Evolutionary conservation across 2,329 filamentous ascomycete genomes (phyloP).

Genomic region (Lojkania enalia): DNA sequence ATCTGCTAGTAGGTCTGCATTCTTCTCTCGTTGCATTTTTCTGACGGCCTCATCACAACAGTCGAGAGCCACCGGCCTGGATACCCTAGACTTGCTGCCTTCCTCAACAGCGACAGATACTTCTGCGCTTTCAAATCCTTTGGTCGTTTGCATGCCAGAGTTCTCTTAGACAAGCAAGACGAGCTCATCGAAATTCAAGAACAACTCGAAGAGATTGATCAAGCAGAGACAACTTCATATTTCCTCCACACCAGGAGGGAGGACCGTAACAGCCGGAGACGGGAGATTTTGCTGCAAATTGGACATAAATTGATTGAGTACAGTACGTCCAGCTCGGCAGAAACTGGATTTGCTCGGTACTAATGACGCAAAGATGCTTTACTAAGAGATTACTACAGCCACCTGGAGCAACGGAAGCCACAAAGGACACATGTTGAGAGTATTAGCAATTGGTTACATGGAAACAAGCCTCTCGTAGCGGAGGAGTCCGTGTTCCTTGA

Average conservation of each 20-base stretch:
- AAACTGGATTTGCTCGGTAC: no score
- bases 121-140: slow-evolving; percentile 5
- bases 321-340: background rate
- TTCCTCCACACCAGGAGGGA: background rate
- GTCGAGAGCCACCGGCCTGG: slow-evolving; percentile 1
- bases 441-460: background rate
- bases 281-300: background rate
- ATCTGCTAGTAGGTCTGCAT: no score
- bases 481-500: background rate
- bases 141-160: slow-evolving; percentile 10
- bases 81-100: slow-evolving; percentile 9
- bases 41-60: background rate
- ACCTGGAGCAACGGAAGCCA: background rate
- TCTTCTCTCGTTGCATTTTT: no score
- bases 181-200: slow-evolving; percentile 10
- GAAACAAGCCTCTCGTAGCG: slow-evolving; percentile 1
- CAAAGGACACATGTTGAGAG: background rate
- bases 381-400: background rate
- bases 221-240: background rate
- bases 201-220: slow-evolving; percentile 7
- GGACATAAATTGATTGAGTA: background rate
- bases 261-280: background rate
- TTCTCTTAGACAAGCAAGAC: slow-evolving; percentile 14
- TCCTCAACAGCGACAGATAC: slow-evolving; percentile 3
- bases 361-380: background rate